Conservation (phyloP, 2,329 filamentous ascomycete species). For the Paraphaeosphaeria sporulosa region DNA sequence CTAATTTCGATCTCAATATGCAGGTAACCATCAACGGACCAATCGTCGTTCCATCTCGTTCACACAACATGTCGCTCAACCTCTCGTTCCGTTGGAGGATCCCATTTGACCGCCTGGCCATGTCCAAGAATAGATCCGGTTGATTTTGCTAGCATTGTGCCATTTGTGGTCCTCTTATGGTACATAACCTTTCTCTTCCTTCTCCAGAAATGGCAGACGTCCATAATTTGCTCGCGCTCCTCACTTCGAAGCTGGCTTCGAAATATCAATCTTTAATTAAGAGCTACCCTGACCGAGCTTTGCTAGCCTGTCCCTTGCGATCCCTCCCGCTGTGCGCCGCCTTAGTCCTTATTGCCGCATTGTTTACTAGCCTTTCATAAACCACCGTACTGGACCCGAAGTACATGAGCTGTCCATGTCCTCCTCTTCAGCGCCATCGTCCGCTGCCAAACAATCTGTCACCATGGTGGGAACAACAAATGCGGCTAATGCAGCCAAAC, state of each 20-base stretch:
- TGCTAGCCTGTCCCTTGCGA: constrained; percentile 53
- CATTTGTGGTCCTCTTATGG: constrained; percentile 56
- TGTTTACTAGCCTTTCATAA: constrained; percentile 51
- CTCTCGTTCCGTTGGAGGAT: constrained; percentile 38
- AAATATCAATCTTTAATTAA: constrained; percentile 57
- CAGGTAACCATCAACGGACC: constrained; percentile 35
- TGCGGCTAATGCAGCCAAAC: constrained; percentile 59
- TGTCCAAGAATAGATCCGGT: constrained; percentile 59
- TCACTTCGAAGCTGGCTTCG: constrained; percentile 55
- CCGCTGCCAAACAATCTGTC: constrained; percentile 51
- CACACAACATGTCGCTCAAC: constrained; percentile 38
- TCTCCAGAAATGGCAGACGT: constrained; percentile 48
- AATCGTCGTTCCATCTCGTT: constrained; percentile 33
- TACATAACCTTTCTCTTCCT: constrained; percentile 48
- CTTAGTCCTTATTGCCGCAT: constrained; percentile 52
- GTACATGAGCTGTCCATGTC: constrained; percentile 57
- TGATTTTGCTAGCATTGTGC: constrained; percentile 51
- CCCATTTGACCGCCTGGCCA: constrained; percentile 33
- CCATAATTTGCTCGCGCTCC: constrained; percentile 56
- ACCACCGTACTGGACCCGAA: constrained; percentile 51
- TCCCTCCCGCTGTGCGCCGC: constrained; percentile 51
- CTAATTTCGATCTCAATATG: constrained; percentile 43
- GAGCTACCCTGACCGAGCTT: constrained; percentile 50
- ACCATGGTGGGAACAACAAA: constrained; percentile 60
- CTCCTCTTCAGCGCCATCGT: constrained; percentile 53